phyloP scores from a whole-genome alignment of 768 basidiomycete genomes.

The Ephemerocybe angulata region DNA sequence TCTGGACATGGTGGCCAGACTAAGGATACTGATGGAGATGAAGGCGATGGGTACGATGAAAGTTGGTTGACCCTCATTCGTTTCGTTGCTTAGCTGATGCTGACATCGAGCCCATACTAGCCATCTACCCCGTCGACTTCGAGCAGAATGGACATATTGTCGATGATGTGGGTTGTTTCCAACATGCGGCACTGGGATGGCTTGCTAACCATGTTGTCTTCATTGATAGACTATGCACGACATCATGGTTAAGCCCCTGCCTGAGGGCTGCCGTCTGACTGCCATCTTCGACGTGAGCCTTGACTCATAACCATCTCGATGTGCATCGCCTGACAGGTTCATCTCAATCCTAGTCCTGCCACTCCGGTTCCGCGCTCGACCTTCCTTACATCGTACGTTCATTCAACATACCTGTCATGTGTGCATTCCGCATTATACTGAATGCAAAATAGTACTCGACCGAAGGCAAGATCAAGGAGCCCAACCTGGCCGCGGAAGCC shows the following conservation, averaged over 20 bases:
- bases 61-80: conserved; percentile 31
- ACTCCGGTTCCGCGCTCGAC: conserved; percentile 86
- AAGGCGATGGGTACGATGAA: conserved; percentile 83
- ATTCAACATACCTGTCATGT: not conserved
- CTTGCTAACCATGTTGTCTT: not conserved
- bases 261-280: conserved; percentile 85
- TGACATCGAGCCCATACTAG: conserved; percentile 30
- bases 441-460: conserved; percentile 69
- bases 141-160: conserved; percentile 71
- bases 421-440: not conserved
- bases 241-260: conserved; percentile 77
- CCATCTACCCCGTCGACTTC: conserved; percentile 77
- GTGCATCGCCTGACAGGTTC: not conserved
- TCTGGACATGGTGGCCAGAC: conserved; percentile 95
- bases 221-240: conserved; percentile 59
- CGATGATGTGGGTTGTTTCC: conserved; percentile 67
- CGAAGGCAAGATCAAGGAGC: conserved; percentile 93
- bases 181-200: not conserved
- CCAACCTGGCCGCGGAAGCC: conserved; percentile 83
- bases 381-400: conserved; percentile 62
- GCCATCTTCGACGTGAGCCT: conserved; percentile 68
- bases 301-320: not conserved
- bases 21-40: conserved; percentile 78
- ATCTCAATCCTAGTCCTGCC: conserved; percentile 59
- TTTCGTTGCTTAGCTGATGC: not conserved